Evolutionary conservation across 2,329 filamentous ascomycete genomes (phyloP), one percentile per base, ranked within the genome.

Genomic region (Diaporthe australafricana): DNA sequence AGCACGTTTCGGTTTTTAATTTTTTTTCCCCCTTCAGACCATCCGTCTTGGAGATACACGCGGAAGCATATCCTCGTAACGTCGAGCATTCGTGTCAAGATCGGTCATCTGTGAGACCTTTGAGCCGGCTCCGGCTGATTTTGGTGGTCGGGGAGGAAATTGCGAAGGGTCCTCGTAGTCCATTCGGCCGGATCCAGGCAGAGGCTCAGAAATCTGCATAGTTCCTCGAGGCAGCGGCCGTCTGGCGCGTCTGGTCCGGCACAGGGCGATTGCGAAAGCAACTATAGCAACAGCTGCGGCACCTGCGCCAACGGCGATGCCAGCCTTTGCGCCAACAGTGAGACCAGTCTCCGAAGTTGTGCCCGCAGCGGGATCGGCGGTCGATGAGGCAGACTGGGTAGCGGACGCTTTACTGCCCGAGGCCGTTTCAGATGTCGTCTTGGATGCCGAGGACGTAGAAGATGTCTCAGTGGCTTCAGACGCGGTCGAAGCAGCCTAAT

Each of bases 61-160:
- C 35, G 87, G 87, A 27, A 87, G 76, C 87, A 89, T 87, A 74
- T 90, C 88, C 78, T 90, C 88, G 74, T 90, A 90, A 52, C 87
- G 84, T 72, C 86, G 83, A 4, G 87, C 84, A 72, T 85, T 84
- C 76, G 85, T 81, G 75, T 90, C 87, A 53, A 89, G 81, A 57
- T 87, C 86, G 20, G 80, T 77, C 57, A 81, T 79, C 14, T 65
- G 62, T 5, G 69, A 71, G 45, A 68, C 48, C 25, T 63, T 65
- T 9, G 70, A 74, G 25, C 70, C 73, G 35, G 72, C 63, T 20
- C 70, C 73, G 35, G 72, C 63, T 20, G 55, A 67, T 20, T 56
- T 35, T 20, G 60, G 72, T 57, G 72, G 68, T 12, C 80, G 80
- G 55, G 81, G 79, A 69, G 84, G 83, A 71, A 82, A 79, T 25